Conservation (phyloP, 257 asterid species). For the Solanum chiquidenum region DNA sequence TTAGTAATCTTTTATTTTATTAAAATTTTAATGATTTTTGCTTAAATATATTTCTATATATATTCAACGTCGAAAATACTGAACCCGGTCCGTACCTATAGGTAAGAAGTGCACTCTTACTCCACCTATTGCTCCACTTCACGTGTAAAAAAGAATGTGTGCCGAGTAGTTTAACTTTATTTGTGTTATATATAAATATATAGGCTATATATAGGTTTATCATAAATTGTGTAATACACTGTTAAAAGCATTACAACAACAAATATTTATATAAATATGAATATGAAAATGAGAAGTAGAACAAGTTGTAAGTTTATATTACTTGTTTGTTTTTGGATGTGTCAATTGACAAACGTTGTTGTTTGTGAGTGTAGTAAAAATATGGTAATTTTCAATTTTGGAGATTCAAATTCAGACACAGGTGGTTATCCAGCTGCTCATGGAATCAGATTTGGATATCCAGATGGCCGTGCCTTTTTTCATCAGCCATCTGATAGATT, state of each 20-base stretch:
- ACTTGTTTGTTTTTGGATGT: neutral
- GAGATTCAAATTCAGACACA: constrained; percentile 49
- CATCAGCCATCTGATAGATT: constrained; percentile 11
- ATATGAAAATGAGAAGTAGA: neutral
- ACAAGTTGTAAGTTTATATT: neutral
- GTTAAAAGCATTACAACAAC: neutral
- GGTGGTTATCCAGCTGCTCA: constrained; percentile 32
- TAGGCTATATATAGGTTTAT: neutral
- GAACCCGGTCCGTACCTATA: neutral
- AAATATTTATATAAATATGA: neutral
- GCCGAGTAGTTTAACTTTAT: neutral
- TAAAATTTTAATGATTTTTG: neutral
- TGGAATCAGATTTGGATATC: constrained; percentile 19
- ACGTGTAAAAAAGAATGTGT: neutral
- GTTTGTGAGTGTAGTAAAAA: constrained; percentile 13
- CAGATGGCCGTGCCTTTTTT: constrained; percentile 31
- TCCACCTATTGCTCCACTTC: neutral
- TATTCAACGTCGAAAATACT: neutral
- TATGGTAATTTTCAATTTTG: constrained; percentile 36
- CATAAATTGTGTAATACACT: neutral
- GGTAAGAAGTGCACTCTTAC: neutral
- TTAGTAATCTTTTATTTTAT: neutral
- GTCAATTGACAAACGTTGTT: neutral
- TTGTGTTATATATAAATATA: neutral
- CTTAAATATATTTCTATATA: neutral